A percentile compares a stretch with the other conserved stretches of the same genome.
phyloP scores from a whole-genome alignment of 768 basidiomycete species.

The Neoboletus brunneissimus region DNA sequence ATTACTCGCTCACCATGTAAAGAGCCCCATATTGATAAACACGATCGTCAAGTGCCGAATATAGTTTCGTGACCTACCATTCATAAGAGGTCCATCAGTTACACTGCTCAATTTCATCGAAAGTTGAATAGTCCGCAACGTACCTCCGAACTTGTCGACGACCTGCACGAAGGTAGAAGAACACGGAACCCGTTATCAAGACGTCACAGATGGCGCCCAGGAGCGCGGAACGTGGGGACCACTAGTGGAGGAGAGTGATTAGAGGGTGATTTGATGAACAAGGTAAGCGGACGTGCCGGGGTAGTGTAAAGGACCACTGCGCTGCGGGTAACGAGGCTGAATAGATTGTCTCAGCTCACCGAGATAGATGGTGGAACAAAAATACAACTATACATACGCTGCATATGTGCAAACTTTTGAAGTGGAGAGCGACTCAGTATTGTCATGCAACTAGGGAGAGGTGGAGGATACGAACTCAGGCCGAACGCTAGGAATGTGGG shows the following conservation, averaged over 20 bases:
- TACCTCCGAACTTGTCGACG: slow-evolving; percentile 10
- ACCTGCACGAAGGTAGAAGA: slow-evolving; percentile 21
- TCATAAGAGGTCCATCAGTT: background rate
- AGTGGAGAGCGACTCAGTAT: background rate
- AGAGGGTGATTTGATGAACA: too few species aligned
- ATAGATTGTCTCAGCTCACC: background rate
- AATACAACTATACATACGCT: background rate
- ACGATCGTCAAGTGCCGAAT: slow-evolving; percentile 12
- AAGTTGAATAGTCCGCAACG: too few species aligned
- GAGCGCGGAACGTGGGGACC: slow-evolving; percentile 30
- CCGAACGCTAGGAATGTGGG: background rate
- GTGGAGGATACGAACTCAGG: background rate
- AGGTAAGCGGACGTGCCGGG: background rate
- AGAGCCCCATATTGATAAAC: slow-evolving; percentile 15
- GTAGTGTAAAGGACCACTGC: background rate
- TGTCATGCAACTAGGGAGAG: background rate
- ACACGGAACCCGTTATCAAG: slow-evolving; percentile 19
- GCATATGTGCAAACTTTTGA: background rate
- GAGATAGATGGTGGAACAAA: background rate
- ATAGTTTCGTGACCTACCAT: slow-evolving; percentile 5
- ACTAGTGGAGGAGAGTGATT: background rate
- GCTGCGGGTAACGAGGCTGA: background rate
- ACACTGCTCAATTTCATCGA: background rate
- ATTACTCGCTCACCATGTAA: slow-evolving; percentile 8
- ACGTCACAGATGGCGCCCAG: slow-evolving; percentile 11